Conservation (phyloP, 371 early-diverging fungal genomes). For the Choanephora cucurbitarum region DNA sequence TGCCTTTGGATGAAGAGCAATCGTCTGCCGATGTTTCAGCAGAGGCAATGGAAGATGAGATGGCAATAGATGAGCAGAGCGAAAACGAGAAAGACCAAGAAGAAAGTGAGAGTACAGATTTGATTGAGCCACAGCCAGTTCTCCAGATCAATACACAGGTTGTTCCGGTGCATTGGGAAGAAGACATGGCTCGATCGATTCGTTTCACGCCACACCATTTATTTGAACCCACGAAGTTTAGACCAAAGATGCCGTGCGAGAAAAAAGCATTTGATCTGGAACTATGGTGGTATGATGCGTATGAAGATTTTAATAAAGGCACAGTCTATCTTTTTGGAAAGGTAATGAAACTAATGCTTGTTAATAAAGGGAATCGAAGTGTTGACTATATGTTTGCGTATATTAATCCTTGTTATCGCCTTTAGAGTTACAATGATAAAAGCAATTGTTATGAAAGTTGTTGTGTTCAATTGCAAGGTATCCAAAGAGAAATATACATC, state of each 20-base stretch:
- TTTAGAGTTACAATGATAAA: constrained; percentile 15
- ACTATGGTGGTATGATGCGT: constrained; percentile 62
- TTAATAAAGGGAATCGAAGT: too few species aligned
- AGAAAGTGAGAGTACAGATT: not conserved
- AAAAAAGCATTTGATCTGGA: not conserved
- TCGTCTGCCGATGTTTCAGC: not conserved
- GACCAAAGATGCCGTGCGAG: not conserved
- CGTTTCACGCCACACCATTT: not conserved
- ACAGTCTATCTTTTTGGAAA: constrained; percentile 90
- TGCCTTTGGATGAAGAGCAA: not conserved
- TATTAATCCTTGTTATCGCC: not conserved
- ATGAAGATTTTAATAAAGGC: constrained; percentile 69
- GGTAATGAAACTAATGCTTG: constrained; percentile 14
- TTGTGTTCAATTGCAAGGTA: constrained; percentile 74
- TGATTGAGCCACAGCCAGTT: not conserved
- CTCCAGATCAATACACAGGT: not conserved
- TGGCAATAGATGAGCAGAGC: not conserved
- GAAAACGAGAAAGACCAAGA: too few species aligned
- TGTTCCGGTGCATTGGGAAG: not conserved
- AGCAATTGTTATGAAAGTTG: constrained; percentile 68
- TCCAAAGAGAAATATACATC: constrained; percentile 85
- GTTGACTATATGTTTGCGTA: too few species aligned
- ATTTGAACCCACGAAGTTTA: not conserved
- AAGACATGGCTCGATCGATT: not conserved
- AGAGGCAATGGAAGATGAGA: not conserved